These are phyloP conservation scores for Paramyrothecium roridum DNA, from an alignment of 2,329 filamentous ascomycete species.

Conservation along the genomic window DNA sequence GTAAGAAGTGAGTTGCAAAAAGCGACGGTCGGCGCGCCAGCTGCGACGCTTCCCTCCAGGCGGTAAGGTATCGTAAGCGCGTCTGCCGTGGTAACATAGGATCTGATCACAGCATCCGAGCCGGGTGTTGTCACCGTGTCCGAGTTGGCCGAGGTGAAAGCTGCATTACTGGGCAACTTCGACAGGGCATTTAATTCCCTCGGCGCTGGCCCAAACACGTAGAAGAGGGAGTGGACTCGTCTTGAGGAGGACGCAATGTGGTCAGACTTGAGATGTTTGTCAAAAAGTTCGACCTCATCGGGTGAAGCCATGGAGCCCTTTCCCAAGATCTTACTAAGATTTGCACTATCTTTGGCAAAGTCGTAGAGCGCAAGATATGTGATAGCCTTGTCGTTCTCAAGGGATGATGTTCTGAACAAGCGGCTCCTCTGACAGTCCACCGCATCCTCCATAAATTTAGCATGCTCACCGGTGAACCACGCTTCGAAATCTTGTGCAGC, in stretches of 20 bases:
- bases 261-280: constrained; percentile 25
- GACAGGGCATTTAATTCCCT: constrained; percentile 62
- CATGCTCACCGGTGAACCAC: constrained; percentile 77
- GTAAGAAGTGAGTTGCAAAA: constrained; percentile 81
- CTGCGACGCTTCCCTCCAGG: constrained; percentile 68
- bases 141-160: constrained; percentile 53
- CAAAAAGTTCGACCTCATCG: constrained; percentile 57
- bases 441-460: constrained; percentile 66
- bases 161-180: constrained; percentile 39
- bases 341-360: constrained; percentile 62
- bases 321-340: constrained; percentile 59
- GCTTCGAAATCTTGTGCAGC: constrained; percentile 53
- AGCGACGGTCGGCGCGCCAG: constrained; percentile 67
- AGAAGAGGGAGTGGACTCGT: constrained; percentile 69
- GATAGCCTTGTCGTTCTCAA: constrained; percentile 51
- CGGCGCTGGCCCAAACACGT: constrained; percentile 74
- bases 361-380: constrained; percentile 69
- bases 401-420: constrained; percentile 62
- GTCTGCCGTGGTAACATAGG: constrained; percentile 66
- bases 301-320: constrained; percentile 60
- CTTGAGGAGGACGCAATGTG: constrained; percentile 55
- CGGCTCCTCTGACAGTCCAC: constrained; percentile 77
- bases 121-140: constrained; percentile 53
- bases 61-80: constrained; percentile 68
- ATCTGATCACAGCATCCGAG: constrained; percentile 55